A percentile compares a stretch with the other conserved stretches of the same genome.
Conservation (phyloP, 2,329 filamentous ascomycete species). For the Cordyceps sp. region DNA sequence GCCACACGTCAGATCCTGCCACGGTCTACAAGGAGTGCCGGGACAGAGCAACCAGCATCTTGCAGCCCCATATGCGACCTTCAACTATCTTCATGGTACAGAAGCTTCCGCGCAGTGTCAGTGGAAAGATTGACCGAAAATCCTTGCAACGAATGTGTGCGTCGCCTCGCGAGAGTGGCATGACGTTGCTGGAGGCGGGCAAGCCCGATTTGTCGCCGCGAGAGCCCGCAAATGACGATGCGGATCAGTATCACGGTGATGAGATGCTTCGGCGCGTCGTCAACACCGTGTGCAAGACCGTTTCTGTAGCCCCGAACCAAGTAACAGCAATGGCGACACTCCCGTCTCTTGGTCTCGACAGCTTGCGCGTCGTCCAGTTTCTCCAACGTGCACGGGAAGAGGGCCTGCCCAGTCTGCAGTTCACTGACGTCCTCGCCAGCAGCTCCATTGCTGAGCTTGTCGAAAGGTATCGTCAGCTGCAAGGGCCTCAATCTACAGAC, state of each 20-base stretch:
- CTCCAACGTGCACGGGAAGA: background rate
- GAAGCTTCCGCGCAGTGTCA: background rate
- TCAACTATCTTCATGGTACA: background rate
- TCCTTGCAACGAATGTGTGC: background rate
- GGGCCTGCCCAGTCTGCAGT: background rate
- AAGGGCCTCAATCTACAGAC: background rate
- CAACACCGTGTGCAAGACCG: background rate
- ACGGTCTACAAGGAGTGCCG: background rate
- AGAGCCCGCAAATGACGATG: too few relatives aligned
- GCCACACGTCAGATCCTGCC: too few relatives aligned
- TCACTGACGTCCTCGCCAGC: background rate
- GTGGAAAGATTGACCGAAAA: background rate
- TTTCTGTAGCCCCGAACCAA: background rate
- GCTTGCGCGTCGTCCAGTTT: background rate
- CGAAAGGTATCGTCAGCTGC: background rate
- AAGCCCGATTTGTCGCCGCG: too few relatives aligned
- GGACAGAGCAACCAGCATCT: background rate
- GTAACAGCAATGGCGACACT: background rate
- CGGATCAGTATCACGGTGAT: too few relatives aligned
- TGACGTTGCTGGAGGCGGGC: background rate
- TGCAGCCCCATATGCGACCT: background rate
- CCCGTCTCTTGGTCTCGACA: background rate
- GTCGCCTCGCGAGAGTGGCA: background rate
- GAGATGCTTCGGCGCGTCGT: too few relatives aligned
- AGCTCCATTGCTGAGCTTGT: background rate